Evolutionary conservation across 2,329 filamentous ascomycete species (phyloP).

Genomic region (Pestalotiopsis sp.): DNA sequence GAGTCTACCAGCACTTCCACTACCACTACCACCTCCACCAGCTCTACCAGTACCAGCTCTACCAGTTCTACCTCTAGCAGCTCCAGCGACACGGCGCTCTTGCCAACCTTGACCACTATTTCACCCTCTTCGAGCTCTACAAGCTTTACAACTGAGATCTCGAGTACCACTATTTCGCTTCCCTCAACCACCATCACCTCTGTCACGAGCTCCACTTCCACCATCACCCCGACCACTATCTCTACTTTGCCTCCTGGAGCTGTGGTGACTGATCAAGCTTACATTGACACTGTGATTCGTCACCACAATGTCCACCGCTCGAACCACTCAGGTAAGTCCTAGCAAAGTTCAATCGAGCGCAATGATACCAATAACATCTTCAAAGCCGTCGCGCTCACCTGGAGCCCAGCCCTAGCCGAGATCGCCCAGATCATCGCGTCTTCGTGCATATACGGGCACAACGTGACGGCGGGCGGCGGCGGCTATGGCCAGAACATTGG

Average conservation of each 20-base stretch:
- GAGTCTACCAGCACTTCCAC: not conserved
- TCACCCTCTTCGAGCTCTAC: not conserved
- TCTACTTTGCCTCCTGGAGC: not conserved
- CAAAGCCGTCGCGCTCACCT: not conserved
- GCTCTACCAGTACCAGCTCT: not conserved
- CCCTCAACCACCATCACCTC: not conserved
- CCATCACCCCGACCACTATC: not conserved
- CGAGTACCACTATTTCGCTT: not conserved
- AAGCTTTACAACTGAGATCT: not conserved
- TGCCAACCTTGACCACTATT: not conserved
- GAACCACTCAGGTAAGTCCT: slow-evolving; percentile 1
- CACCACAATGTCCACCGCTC: slow-evolving; percentile 1
- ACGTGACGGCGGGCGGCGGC: not conserved
- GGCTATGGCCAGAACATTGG: slow-evolving; percentile 6
- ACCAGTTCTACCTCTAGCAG: not conserved
- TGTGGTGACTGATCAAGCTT: slow-evolving; percentile 1
- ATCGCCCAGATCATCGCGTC: not conserved
- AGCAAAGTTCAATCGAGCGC: no score
- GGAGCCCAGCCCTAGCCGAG: not conserved
- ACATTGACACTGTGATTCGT: slow-evolving; percentile 1
- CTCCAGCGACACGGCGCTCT: not conserved
- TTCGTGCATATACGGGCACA: not conserved
- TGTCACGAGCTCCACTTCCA: not conserved
- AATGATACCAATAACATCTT: no score
- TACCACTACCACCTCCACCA: not conserved